Base-by-base conservation (phyloP, 202 grass and related monocot genomes). In the Hordeum pubiflorum region DNA sequence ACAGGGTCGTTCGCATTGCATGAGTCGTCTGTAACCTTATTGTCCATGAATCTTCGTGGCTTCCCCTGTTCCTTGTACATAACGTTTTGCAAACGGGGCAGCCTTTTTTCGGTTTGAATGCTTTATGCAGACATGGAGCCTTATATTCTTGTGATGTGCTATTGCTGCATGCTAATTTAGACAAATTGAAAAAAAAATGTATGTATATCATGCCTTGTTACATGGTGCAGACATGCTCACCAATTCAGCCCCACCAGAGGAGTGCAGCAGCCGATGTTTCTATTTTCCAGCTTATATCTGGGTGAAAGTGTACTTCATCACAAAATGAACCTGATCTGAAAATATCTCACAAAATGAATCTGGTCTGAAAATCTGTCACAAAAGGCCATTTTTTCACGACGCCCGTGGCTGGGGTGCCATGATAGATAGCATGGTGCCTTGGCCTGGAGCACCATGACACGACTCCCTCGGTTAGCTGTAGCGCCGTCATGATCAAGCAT, bases 11-110 rank as follows among this genome's bases (percentile, higher is more conserved):
- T 69, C 4, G 59, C 66, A 32, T 65, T 34, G 38, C 58, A 62
- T 27, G 39, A 31, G 37, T 13, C 36, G 38, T 65, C 20, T 85
- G 66, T 85, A 76, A 77, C 72, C 39, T 58, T 7, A 27, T 50
- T 14, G 22, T 50, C 55, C 33, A 31, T 78, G 17, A 39, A 7
- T 74, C 20, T 10, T 17, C 17, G 57, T 77, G 59, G 50, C 67
- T 72, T 54, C 27, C 87, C 63, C 79, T 26, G 24, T 82, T 70
- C 12, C 7, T 67, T 89, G 87, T 89, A 89, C 43, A 86, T 89
- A 82, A 55, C 82, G 67, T 68, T 86, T 74, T 82, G 59, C 52
- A 67, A 73, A 17, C 20, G 67, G 83, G 83, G 79, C 68, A 67
- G 43, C 68, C 43, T 12, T 17, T 21, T 32, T 54, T 17, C 50